Evolutionary conservation across 2,329 filamentous ascomycete genomes (phyloP).

Genomic region (Trichoderma brevicompactum): DNA sequence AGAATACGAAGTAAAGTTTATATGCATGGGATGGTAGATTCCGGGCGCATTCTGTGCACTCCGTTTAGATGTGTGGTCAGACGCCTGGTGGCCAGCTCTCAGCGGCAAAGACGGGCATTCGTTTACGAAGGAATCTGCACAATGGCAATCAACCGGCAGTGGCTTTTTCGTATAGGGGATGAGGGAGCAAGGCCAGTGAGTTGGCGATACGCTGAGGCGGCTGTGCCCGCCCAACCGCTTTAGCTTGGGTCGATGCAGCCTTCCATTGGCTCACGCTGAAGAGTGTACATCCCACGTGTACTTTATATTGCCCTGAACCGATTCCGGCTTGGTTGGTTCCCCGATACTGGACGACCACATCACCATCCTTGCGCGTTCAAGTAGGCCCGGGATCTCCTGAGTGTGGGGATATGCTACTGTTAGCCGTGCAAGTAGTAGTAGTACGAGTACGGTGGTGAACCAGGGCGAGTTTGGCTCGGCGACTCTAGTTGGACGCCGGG

Average conservation of each 20-base stretch:
- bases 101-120: background rate
- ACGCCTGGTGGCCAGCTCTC: background rate
- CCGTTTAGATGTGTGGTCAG: background rate
- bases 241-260: background rate
- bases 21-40: background rate
- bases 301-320: conserved; percentile 15
- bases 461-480: conserved; percentile 12
- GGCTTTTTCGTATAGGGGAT: background rate
- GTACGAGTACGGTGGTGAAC: conserved; percentile 1
- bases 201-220: conserved; percentile 10
- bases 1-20: background rate
- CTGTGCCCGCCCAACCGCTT: conserved; percentile 22
- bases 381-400: conserved; percentile 19
- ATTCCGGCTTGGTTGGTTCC: conserved; percentile 21
- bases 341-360: conserved; percentile 8
- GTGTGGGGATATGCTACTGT: conserved; percentile 4
- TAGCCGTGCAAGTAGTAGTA: no score
- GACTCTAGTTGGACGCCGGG: conserved; percentile 7
- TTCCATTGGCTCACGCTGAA: conserved; percentile 20
- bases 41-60: background rate
- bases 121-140: background rate
- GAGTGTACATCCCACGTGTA: conserved; percentile 25
- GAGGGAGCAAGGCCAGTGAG: background rate
- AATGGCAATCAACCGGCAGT: conserved; percentile 7
- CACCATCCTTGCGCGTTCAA: background rate